Evolutionary conservation across 257 asterid genomes (phyloP).

Genomic region (Osmanthus fragrans): DNA sequence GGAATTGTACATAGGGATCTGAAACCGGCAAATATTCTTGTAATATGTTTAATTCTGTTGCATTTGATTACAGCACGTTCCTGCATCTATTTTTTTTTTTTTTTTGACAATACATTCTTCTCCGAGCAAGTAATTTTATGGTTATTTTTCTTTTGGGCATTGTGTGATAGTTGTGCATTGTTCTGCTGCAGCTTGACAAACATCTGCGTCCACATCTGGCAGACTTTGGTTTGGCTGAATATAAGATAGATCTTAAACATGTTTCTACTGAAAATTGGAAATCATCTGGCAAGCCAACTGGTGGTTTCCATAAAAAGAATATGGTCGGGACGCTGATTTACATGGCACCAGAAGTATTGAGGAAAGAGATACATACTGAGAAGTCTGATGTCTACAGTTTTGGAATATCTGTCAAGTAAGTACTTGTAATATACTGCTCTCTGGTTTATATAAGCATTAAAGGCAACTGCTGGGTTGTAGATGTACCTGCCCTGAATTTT

Average conservation of each 20-base stretch:
- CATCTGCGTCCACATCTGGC: constrained; percentile 70
- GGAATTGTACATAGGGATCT: constrained; percentile 98
- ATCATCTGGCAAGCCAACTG: constrained; percentile 94
- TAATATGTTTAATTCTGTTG: constrained; percentile 45
- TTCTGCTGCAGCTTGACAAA: constrained; percentile 63
- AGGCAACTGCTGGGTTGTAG: neutral
- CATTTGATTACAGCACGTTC: constrained; percentile 12
- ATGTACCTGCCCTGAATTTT: neutral
- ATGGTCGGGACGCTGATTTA: constrained; percentile 97
- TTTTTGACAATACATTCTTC: constrained; percentile 2
- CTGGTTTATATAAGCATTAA: constrained; percentile 8
- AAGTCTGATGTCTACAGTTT: constrained; percentile 96
- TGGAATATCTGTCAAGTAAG: constrained; percentile 86
- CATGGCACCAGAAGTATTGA: constrained; percentile 98
- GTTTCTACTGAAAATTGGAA: constrained; percentile 69
- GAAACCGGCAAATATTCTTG: constrained; percentile 97
- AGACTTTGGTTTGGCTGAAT: constrained; percentile 94
- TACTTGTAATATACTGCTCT: constrained; percentile 19
- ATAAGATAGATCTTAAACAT: constrained; percentile 68
- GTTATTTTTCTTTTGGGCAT: constrained; percentile 9
- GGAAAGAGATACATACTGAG: constrained; percentile 82
- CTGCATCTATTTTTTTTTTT: constrained; percentile 15
- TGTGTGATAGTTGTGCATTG: constrained; percentile 24
- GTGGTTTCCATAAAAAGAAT: constrained; percentile 93
- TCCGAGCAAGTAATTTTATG: neutral